Percentiles rank a stretch among this genome's conserved stretches.
Conservation (phyloP, 1,139 yeast genomes). For the Protomyces lactucae-debilis region DNA sequence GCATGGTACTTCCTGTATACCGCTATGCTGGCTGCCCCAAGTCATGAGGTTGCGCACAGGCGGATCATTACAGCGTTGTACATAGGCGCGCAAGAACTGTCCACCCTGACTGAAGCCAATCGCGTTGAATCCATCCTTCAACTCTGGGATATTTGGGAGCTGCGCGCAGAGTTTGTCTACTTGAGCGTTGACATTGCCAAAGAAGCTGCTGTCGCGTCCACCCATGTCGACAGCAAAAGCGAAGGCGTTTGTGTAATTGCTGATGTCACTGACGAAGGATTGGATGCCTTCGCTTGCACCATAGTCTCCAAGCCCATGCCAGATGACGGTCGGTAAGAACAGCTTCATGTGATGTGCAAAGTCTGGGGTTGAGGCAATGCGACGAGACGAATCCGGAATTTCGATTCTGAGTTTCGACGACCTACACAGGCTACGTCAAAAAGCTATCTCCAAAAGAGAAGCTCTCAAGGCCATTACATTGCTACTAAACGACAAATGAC, state of each 20-base stretch:
- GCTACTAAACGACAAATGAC: background rate
- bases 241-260: slow-evolving; percentile 14
- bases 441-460: no score
- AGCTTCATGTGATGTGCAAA: background rate
- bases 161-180: slow-evolving; percentile 46
- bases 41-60: slow-evolving; percentile 56
- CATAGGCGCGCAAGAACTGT: slow-evolving; percentile 58
- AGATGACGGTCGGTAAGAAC: slow-evolving; percentile 55
- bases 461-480: no score
- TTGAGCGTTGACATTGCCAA: slow-evolving; percentile 57
- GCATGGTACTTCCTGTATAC: slow-evolving; percentile 59
- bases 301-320: slow-evolving; percentile 84
- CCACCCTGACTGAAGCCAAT: slow-evolving; percentile 86
- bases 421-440: no score
- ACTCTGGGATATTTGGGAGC: slow-evolving; percentile 43
- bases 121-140: slow-evolving; percentile 59
- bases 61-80: slow-evolving; percentile 52
- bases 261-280: slow-evolving; percentile 28
- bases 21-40: slow-evolving; percentile 80
- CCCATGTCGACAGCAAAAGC: slow-evolving; percentile 16
- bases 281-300: slow-evolving; percentile 60
- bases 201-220: slow-evolving; percentile 36
- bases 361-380: no score
- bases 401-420: no score
- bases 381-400: no score